Conservation (phyloP, 2,329 filamentous ascomycete genomes). For the Hyphodiscus sp. region DNA sequence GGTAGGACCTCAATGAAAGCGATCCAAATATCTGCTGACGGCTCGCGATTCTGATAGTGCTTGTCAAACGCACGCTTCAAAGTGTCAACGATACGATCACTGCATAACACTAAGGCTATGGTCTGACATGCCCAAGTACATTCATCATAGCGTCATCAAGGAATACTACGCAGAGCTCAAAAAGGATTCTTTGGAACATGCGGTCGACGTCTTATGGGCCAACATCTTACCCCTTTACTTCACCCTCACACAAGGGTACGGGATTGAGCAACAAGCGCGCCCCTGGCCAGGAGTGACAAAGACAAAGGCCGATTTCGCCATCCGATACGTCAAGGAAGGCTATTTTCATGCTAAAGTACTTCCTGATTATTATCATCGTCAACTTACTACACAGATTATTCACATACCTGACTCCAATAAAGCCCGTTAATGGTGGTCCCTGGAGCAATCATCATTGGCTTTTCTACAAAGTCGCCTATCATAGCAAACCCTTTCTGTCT, state of each 20-base stretch:
- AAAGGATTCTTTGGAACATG: too few species aligned
- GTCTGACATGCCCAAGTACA: too few species aligned
- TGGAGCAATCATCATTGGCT: constrained; percentile 1
- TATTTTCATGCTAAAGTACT: constrained; percentile 2
- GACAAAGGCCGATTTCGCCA: neutral
- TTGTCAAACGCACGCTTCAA: too few species aligned
- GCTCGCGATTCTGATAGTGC: too few species aligned
- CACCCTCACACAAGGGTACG: neutral
- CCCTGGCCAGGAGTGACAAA: neutral
- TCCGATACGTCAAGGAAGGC: neutral
- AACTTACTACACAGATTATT: constrained; percentile 1
- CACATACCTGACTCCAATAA: constrained; percentile 5
- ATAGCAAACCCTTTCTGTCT: too few species aligned
- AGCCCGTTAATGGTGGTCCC: constrained; percentile 3
- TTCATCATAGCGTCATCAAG: too few species aligned
- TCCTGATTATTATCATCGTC: constrained; percentile 2
- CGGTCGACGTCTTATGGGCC: too few species aligned
- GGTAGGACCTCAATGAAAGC: too few species aligned
- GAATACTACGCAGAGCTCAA: too few species aligned
- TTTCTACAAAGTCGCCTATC: neutral
- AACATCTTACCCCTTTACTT: neutral
- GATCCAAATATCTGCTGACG: too few species aligned
- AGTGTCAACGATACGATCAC: too few species aligned
- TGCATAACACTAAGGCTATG: too few species aligned
- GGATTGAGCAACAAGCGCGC: neutral